Evolutionary conservation across 2,329 filamentous ascomycete species (phyloP), one percentile per base, ranked within the genome.

Genomic region (Nannizziopsis barbatae): DNA sequence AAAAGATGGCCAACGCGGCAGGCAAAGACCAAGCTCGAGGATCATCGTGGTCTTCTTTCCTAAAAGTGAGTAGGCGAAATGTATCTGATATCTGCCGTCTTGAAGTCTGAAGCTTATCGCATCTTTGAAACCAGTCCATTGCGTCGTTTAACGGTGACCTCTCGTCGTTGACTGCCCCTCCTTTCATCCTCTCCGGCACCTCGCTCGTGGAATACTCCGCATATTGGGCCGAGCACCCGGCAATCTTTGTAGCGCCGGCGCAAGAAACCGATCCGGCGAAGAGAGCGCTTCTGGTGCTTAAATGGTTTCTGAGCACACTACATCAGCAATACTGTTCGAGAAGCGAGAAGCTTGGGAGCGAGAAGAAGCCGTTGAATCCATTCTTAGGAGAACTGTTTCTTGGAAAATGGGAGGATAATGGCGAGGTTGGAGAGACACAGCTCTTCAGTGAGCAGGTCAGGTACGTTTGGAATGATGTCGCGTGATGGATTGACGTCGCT

Each of bases 291-390:
- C 74, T 90, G 31, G 90, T 96, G n/a, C 72, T 95, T 58, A 93
- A 90, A 68, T 96, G 90, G 90, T 96, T 95, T 71, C 71, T 96
- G 48, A 89, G 81, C 60, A 95, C 89, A 2, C 74, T 96, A 45
- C 94, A 92, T 71, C 86, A 93, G 67, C 87, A 94, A 46, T 84
- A 83, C 63, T 77, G 75, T 57, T 80, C 74, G 57, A 72, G 79
- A 51, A 93, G 86, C 62, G 89, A 95, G 64, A 81, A 81, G 64
- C 68, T 81, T 55, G 88, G 87, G 43, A 92, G 87, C 61, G 90
- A 95, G 74, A 96, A 96, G 80, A 98, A 96, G 74, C 90, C 90
- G 2, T 71, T 98, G 51, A 96, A 98, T 63, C 92, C 92, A 0
- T 96, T 98, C 70, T 71, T 98, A 32, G 90, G 90, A 49, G 90